Evolutionary conservation across 2,329 filamentous ascomycete genomes (phyloP).

Genomic region (Penicillium sp.): DNA sequence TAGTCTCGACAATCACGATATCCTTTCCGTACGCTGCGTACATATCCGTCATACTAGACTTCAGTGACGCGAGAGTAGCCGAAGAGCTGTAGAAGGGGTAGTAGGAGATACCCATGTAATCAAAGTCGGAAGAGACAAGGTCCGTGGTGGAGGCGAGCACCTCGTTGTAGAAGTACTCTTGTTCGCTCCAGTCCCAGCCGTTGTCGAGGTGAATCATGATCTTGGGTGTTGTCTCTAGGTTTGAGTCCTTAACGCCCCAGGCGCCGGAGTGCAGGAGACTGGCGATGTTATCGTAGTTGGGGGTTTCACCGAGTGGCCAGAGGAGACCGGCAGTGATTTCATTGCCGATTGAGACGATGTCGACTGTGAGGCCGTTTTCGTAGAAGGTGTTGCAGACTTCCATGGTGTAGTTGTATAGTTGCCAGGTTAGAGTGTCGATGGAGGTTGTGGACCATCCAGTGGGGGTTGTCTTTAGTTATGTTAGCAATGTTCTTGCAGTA

Average conservation of each 20-base stretch:
- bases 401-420: constrained; percentile 69
- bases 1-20: constrained; percentile 67
- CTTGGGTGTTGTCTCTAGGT: constrained; percentile 58
- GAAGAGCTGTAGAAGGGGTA: constrained; percentile 69
- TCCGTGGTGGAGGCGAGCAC: constrained; percentile 54
- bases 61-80: constrained; percentile 61
- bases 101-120: constrained; percentile 71
- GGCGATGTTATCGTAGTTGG: constrained; percentile 61
- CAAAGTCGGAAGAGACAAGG: constrained; percentile 59
- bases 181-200: constrained; percentile 69
- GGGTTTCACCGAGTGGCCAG: constrained; percentile 62
- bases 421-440: constrained; percentile 60
- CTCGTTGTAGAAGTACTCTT: constrained; percentile 65
- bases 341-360: constrained; percentile 71
- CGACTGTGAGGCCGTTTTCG: constrained; percentile 54
- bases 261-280: constrained; percentile 64
- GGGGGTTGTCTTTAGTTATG: constrained; percentile 48
- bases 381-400: constrained; percentile 63
- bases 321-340: constrained; percentile 69
- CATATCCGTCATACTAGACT: constrained; percentile 59
- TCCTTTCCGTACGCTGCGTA: constrained; percentile 64
- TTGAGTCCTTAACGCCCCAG: constrained; percentile 65
- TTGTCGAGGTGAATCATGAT: constrained; percentile 77
- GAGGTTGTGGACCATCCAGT: constrained; percentile 62
- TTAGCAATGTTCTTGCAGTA: background rate